These are phyloP conservation scores for Kandelia obovata DNA, from an alignment of 345 rosid genomes.

Conservation along the genomic window DNA sequence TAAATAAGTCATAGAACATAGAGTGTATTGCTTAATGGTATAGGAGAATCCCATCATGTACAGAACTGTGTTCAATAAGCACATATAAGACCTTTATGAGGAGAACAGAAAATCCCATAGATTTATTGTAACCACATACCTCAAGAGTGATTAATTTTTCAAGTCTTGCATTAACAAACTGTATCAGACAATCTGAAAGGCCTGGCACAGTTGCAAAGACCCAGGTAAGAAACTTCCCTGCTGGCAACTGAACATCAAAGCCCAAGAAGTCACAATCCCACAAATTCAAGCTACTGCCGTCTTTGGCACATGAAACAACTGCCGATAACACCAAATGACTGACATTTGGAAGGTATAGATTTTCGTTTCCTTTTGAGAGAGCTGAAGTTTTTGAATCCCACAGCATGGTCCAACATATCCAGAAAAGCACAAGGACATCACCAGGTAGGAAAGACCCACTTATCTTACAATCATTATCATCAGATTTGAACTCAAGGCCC, in stretches of 20 bases:
- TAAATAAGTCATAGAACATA: too few relatives aligned
- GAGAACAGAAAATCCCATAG: not conserved
- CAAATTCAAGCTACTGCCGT: constrained; percentile 41
- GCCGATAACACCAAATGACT: constrained; percentile 61
- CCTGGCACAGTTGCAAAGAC: constrained; percentile 47
- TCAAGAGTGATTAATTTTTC: constrained; percentile 26
- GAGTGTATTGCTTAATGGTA: too few relatives aligned
- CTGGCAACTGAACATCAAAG: constrained; percentile 56
- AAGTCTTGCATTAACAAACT: constrained; percentile 55
- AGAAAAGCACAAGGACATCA: constrained; percentile 57
- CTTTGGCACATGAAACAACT: constrained; percentile 52
- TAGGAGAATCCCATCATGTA: too few relatives aligned
- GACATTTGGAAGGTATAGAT: constrained; percentile 56
- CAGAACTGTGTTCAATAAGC: too few relatives aligned
- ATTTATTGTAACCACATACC: constrained; percentile 29
- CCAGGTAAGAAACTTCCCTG: constrained; percentile 68
- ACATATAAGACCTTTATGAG: too few relatives aligned
- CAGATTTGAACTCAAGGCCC: constrained; percentile 62
- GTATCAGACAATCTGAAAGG: constrained; percentile 57
- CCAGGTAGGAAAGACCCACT: constrained; percentile 44
- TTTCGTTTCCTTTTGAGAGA: constrained; percentile 16
- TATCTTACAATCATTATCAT: constrained; percentile 59
- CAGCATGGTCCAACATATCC: constrained; percentile 72
- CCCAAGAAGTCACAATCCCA: constrained; percentile 52
- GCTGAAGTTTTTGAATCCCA: constrained; percentile 44